These are phyloP conservation scores for Populus tomentosa DNA, from an alignment of 441 rosid genomes.

Conservation along the genomic window DNA sequence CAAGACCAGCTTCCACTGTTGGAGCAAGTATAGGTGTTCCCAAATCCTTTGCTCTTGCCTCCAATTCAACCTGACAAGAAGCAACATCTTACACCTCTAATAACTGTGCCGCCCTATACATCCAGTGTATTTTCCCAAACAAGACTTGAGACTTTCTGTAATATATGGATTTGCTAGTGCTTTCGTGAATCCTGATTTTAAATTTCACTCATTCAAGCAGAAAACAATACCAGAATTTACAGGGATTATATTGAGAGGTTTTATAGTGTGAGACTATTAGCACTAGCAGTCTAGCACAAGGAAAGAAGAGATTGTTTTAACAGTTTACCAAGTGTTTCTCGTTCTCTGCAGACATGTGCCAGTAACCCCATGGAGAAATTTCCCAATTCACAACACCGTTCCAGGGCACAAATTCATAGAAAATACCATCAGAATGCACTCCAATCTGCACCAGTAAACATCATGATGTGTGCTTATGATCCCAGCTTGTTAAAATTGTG, in stretches of 20 bases:
- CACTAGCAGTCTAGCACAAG: neutral
- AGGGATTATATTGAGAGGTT: neutral
- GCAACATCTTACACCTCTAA: constrained; percentile 1
- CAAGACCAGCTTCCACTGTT: constrained; percentile 70
- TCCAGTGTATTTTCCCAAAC: neutral
- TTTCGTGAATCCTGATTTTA: neutral
- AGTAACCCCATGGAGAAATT: constrained; percentile 75
- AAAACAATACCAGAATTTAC: neutral
- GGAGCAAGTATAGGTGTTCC: constrained; percentile 91
- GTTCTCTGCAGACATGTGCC: constrained; percentile 80
- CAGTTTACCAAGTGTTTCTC: constrained; percentile 58
- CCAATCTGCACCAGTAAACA: constrained; percentile 57
- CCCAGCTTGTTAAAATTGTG: neutral
- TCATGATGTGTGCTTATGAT: neutral
- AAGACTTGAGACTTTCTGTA: neutral
- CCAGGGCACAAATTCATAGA: constrained; percentile 97
- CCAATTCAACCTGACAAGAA: constrained; percentile 62
- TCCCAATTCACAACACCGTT: constrained; percentile 75
- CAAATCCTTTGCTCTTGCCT: constrained; percentile 64
- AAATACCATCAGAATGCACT: constrained; percentile 70
- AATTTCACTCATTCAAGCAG: neutral
- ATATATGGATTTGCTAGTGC: neutral
- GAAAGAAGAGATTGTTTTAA: neutral
- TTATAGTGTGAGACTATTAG: neutral
- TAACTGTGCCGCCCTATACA: neutral